phyloP scores from a whole-genome alignment of 345 rosid species.

The Populus simonii region DNA sequence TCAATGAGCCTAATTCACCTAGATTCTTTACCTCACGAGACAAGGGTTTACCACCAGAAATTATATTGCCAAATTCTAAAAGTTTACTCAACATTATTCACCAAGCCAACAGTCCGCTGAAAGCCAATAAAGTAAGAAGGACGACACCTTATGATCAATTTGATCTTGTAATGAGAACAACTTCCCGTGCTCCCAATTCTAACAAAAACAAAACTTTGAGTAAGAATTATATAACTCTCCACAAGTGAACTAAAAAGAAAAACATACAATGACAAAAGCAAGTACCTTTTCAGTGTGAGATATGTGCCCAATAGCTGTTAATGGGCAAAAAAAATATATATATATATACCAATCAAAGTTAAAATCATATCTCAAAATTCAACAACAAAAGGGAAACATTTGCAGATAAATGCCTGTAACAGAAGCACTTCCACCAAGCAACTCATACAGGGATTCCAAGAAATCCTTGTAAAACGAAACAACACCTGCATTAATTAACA shows the following conservation, averaged over 20 bases:
- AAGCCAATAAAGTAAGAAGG: background rate
- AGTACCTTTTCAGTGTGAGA: slow-evolving; percentile 74
- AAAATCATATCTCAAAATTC: background rate
- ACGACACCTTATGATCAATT: slow-evolving; percentile 69
- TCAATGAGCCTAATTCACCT: background rate
- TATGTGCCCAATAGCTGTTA: slow-evolving; percentile 64
- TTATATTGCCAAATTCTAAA: background rate
- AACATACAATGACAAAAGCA: background rate
- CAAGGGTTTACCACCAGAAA: background rate
- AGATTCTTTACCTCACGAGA: background rate
- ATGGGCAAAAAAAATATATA: background rate
- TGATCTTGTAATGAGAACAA: slow-evolving; percentile 78
- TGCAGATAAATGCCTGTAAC: slow-evolving; percentile 24
- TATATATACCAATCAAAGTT: background rate
- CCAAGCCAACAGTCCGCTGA: background rate
- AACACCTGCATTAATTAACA: slow-evolving; percentile 43
- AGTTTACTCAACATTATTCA: background rate
- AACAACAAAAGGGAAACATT: background rate
- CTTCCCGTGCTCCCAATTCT: slow-evolving; percentile 72
- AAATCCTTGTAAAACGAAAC: slow-evolving; percentile 74
- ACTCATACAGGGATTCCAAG: slow-evolving; percentile 59
- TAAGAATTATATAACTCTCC: background rate
- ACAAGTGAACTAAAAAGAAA: background rate
- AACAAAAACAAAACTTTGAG: background rate
- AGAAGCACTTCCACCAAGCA: slow-evolving; percentile 63